Percentiles rank a stretch among this genome's conserved stretches.
Evolutionary conservation across 768 basidiomycete species (phyloP).

Genomic region (Dentipellis fragilis): DNA sequence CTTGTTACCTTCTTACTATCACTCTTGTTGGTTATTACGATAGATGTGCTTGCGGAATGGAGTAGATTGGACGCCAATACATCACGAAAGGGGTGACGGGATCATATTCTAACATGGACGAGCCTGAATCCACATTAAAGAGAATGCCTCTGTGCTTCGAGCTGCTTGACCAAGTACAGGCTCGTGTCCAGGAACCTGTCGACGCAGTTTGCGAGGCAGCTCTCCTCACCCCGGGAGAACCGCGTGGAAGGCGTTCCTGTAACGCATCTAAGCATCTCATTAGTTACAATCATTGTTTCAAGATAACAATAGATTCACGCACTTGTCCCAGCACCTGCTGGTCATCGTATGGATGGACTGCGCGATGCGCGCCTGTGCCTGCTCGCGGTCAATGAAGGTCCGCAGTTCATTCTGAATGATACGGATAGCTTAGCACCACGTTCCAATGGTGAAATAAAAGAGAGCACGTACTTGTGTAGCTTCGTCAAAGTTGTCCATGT

Average conservation of each 20-base stretch:
- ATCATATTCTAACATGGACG: too few relatives aligned
- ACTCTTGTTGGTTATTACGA: not conserved
- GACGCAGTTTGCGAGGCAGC: constrained; percentile 83
- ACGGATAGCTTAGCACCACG: not conserved
- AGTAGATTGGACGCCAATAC: too few relatives aligned
- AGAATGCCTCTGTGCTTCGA: constrained; percentile 25
- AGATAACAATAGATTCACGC: constrained; percentile 20
- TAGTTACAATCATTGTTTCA: not conserved
- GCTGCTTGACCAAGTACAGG: constrained; percentile 67
- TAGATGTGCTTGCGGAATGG: not conserved
- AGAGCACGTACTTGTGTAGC: constrained; percentile 50
- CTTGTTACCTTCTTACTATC: not conserved
- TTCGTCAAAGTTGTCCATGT: constrained; percentile 44
- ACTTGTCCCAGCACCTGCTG: constrained; percentile 91
- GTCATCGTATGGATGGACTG: constrained; percentile 70
- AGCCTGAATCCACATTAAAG: not conserved
- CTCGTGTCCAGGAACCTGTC: constrained; percentile 86
- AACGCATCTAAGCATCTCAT: constrained; percentile 50
- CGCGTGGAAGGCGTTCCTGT: constrained; percentile 67
- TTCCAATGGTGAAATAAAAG: constrained; percentile 1
- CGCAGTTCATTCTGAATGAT: constrained; percentile 67
- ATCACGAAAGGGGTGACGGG: too few relatives aligned
- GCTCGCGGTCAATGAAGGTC: constrained; percentile 71
- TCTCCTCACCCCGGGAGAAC: constrained; percentile 72
- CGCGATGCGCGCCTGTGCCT: constrained; percentile 66